Evolutionary conservation across 306 rosid genomes (phyloP).

Genomic region (Urtica urens): DNA sequence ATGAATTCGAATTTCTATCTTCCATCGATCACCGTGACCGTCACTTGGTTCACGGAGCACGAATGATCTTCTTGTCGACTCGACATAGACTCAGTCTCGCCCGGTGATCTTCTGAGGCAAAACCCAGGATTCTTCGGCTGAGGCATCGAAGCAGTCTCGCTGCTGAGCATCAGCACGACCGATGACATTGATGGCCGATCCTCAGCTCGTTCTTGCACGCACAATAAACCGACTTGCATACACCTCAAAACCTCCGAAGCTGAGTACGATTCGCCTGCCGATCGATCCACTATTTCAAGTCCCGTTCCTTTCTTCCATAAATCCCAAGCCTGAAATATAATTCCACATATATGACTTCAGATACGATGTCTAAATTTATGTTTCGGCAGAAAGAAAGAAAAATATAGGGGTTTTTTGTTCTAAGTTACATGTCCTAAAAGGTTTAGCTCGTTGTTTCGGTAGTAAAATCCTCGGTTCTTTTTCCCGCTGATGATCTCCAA

Average conservation of each 20-base stretch:
- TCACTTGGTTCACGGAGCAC: constrained; percentile 58
- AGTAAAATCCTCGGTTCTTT: constrained; percentile 53
- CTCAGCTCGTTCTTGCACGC: constrained; percentile 37
- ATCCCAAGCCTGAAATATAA: constrained; percentile 49
- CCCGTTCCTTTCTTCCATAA: constrained; percentile 51
- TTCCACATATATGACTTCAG: neutral
- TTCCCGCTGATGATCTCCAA: constrained; percentile 52
- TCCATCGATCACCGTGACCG: constrained; percentile 52
- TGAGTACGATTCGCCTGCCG: constrained; percentile 26
- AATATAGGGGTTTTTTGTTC: neutral
- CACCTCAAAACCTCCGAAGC: constrained; percentile 52
- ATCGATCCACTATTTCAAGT: constrained; percentile 46
- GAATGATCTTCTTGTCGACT: constrained; percentile 48
- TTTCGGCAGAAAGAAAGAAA: neutral
- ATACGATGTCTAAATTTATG: neutral
- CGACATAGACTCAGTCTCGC: constrained; percentile 44
- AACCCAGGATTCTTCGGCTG: constrained; percentile 64
- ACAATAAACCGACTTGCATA: constrained; percentile 38
- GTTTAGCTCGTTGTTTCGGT: constrained; percentile 40
- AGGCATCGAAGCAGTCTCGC: constrained; percentile 49
- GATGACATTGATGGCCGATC: constrained; percentile 29
- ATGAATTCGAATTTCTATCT: constrained; percentile 32
- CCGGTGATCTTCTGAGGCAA: constrained; percentile 34
- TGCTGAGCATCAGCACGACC: constrained; percentile 46
- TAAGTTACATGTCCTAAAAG: constrained; percentile 44